Conservation (phyloP, 2,329 filamentous ascomycete genomes). For the Hyphodiscus sp. region DNA sequence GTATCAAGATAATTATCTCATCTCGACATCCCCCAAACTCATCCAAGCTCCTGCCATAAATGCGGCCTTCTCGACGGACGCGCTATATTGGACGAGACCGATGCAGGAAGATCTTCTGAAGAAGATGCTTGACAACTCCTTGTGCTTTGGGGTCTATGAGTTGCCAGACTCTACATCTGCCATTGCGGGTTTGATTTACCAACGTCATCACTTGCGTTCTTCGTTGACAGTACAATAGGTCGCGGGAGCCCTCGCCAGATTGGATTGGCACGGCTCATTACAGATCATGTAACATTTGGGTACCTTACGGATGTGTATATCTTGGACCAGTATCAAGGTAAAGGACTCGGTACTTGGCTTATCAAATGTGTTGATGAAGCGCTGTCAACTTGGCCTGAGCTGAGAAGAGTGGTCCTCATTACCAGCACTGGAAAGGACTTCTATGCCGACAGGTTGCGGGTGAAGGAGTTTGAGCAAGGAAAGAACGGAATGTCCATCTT, state of each 20-base stretch:
- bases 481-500: not conserved
- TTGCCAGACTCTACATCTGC: slow-evolving; percentile 29
- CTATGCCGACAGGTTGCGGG: slow-evolving; percentile 23
- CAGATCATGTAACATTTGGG: slow-evolving; percentile 61
- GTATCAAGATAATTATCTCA: slow-evolving; percentile 48
- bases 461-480: slow-evolving; percentile 12
- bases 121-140: slow-evolving; percentile 48
- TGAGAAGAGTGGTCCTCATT: slow-evolving; percentile 54
- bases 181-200: slow-evolving; percentile 27
- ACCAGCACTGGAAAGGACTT: slow-evolving; percentile 27
- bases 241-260: slow-evolving; percentile 35
- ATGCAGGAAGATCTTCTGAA: slow-evolving; percentile 42
- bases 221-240: slow-evolving; percentile 8
- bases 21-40: slow-evolving; percentile 53
- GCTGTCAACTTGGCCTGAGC: slow-evolving; percentile 47
- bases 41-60: slow-evolving; percentile 50
- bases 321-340: slow-evolving; percentile 49
- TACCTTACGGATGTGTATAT: slow-evolving; percentile 68
- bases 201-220: not conserved
- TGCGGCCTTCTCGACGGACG: slow-evolving; percentile 47
- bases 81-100: slow-evolving; percentile 54
- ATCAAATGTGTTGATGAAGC: slow-evolving; percentile 54
- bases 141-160: slow-evolving; percentile 54
- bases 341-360: slow-evolving; percentile 60
- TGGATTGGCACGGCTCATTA: slow-evolving; percentile 58